Evolutionary conservation across 2,329 filamentous ascomycete species (phyloP).

Genomic region (Fusarium bulbicola): DNA sequence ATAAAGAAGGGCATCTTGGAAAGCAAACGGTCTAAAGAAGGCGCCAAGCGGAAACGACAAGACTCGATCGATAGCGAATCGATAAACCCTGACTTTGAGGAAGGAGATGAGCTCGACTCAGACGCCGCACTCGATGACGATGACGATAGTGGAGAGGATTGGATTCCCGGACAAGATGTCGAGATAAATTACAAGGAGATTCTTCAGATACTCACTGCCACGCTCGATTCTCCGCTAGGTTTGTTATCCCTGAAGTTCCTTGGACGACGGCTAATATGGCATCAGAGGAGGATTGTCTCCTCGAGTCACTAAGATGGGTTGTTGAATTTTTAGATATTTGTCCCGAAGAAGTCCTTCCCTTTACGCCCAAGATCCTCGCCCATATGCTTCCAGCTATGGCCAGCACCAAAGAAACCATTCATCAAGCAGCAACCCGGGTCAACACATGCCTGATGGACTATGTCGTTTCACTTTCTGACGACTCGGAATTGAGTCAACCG

Average conservation of each 20-base stretch:
- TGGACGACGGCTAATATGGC: conserved; percentile 17
- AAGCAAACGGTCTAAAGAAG: conserved; percentile 76
- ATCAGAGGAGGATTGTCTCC: conserved; percentile 86
- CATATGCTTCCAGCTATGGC: conserved; percentile 95
- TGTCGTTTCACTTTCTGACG: conserved; percentile 88
- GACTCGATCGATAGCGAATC: conserved; percentile 75
- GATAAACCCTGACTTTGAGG: conserved; percentile 64
- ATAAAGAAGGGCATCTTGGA: conserved; percentile 93
- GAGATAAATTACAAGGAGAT: conserved; percentile 93
- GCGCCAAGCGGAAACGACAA: conserved; percentile 74
- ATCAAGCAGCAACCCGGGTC: conserved; percentile 86
- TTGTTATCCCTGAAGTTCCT: conserved; percentile 39
- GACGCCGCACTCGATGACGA: conserved; percentile 66
- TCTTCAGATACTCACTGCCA: conserved; percentile 88
- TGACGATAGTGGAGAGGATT: conserved; percentile 82
- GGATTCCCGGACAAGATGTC: conserved; percentile 97
- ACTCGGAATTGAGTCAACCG: conserved; percentile 52
- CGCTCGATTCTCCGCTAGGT: conserved; percentile 85
- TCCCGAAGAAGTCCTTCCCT: conserved; percentile 93
- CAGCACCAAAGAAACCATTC: conserved; percentile 87
- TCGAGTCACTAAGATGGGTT: conserved; percentile 94
- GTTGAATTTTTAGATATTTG: conserved; percentile 97
- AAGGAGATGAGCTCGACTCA: conserved; percentile 68
- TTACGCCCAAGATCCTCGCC: conserved; percentile 90
- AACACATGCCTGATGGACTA: conserved; percentile 94